phyloP scores from a whole-genome alignment of 345 rosid species.

The Eucalyptus paniculata region DNA sequence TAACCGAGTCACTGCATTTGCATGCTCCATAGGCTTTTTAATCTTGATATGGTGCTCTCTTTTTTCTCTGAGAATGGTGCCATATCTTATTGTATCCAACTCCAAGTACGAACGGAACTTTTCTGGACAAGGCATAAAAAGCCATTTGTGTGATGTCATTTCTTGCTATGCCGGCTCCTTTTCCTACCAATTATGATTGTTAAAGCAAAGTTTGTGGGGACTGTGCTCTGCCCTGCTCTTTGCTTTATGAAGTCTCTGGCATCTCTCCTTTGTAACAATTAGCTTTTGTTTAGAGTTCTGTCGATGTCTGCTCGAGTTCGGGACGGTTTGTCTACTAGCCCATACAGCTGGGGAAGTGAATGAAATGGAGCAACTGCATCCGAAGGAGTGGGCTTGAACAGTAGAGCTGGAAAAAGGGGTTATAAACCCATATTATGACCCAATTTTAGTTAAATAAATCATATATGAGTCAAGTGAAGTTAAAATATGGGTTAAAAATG shows the following conservation, averaged over 20 bases:
- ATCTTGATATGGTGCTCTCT: no score
- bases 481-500: no score
- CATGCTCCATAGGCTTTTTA: no score
- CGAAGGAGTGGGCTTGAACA: background rate
- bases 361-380: background rate
- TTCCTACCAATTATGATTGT: background rate
- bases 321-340: background rate
- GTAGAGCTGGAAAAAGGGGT: no score
- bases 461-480: no score
- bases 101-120: no score
- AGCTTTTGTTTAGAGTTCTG: background rate
- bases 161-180: background rate
- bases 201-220: background rate
- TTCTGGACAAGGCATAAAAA: background rate
- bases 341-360: background rate
- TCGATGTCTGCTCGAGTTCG: background rate
- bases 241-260: background rate
- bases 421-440: no score
- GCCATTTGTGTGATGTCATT: background rate
- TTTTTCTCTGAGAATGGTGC: no score
- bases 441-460: no score
- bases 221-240: background rate
- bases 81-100: no score
- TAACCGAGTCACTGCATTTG: no score
- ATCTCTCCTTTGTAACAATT: background rate